Evolutionary conservation across 2,329 filamentous ascomycete genomes (phyloP), one percentile per base, ranked within the genome.

Genomic region (Aspergillus aculeatinus): DNA sequence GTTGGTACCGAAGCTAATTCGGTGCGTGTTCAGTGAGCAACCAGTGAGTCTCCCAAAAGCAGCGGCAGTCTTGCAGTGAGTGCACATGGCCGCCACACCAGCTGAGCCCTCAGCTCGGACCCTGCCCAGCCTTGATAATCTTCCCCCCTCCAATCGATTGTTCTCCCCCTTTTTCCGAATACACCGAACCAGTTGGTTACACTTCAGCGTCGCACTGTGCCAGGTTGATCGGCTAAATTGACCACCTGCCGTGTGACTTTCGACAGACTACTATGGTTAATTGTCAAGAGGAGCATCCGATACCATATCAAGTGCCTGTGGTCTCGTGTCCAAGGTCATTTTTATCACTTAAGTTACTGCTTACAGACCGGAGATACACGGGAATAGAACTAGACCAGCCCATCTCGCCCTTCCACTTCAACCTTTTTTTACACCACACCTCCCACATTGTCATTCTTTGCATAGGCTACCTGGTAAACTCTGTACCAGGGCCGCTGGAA

Each of bases 401-500:
- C 48, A 23, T 21, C 21, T 25, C 27, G 19, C 14, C 12, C 53
- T 39, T 48, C 10, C 35, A 21, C 21, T 23, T 27, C 39, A 16
- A 33, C n/a, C 42, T 58, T 9, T 35, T 35, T 35, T 39, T n/a
- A 51, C 25, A 31, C 42, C 16, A 57, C 49, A 5, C 56, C 25
- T 14, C 23, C 49, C 11, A 53, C 27, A 6, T 58, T 55, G 21
- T 58, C 54, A 12, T 54, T 21, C 19, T 52, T 60, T 50, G 60
- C 52, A 57, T 67, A 67, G 4, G 65, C 63, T 2, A 65, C 65
- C 42, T 60, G 48, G 25, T 67, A 58, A 27, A 65, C 59, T 1
- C 57, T 64, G 48, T 65, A 66, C 65, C 64, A 67, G 5, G 65
- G 64, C 11, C 63, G 56, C 49, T 65, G 55, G 33, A 67, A 66